Percentiles rank a stretch among this genome's conserved stretches.
phyloP scores from a whole-genome alignment of 768 basidiomycete species.

The Pleurotus tuoliensis region DNA sequence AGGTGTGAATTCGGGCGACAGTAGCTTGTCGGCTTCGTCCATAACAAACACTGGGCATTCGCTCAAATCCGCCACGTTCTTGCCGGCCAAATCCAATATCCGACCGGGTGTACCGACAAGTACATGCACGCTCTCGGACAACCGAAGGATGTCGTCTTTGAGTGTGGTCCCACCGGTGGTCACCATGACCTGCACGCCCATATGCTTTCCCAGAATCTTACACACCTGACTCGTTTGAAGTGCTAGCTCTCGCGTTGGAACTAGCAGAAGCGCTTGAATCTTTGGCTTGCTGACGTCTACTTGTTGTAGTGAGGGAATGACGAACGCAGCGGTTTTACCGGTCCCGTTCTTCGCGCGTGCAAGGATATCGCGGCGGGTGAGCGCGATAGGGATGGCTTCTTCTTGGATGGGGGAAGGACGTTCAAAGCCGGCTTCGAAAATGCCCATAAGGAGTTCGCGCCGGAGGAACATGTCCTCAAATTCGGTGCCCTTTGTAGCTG shows the following conservation, averaged over 20 bases:
- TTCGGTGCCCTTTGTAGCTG: conserved; percentile 87
- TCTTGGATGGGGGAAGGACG: conserved; percentile 98
- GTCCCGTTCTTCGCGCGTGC: conserved; percentile 97
- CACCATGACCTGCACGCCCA: conserved; percentile 96
- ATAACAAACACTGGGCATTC: conserved; percentile 97
- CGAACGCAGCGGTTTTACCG: conserved; percentile 98
- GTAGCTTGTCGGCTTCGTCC: conserved; percentile 99
- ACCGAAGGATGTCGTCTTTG: conserved; percentile 94
- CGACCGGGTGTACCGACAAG: conserved; percentile 97
- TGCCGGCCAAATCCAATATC: conserved; percentile 91
- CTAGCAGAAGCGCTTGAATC: conserved; percentile 95
- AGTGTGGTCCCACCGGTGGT: conserved; percentile 98
- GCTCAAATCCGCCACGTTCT: conserved; percentile 89
- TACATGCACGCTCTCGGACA: conserved; percentile 88
- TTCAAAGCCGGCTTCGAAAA: conserved; percentile 98
- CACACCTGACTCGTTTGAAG: conserved; percentile 99
- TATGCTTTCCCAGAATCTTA: conserved; percentile 94
- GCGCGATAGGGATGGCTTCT: conserved; percentile 94
- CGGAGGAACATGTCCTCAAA: conserved; percentile 94
- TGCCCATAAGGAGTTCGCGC: conserved; percentile 97
- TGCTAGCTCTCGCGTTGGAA: conserved; percentile 97
- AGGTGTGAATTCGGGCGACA: conserved; percentile 95
- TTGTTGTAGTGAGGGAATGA: conserved; percentile 94
- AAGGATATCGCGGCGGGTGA: conserved; percentile 90
- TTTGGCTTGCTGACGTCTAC: conserved; percentile 79